A percentile compares a stretch with the other conserved stretches of the same genome.
Conservation (phyloP, 176 grass and related monocot genomes). For the Zizania latifolia region DNA sequence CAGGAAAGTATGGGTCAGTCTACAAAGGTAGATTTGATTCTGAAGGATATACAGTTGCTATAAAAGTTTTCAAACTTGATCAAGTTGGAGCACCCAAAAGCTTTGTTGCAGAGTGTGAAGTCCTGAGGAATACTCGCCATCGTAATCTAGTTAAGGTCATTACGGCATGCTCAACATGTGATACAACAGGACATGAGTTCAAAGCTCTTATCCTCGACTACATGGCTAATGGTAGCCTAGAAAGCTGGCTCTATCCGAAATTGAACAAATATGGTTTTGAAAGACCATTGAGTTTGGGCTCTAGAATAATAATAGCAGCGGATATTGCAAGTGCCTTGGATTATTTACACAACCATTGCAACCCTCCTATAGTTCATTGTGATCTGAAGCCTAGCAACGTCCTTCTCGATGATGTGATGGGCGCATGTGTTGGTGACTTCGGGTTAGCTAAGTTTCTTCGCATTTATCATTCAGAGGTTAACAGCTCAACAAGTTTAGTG, state of each 20-base stretch:
- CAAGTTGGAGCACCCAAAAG: constrained; percentile 21
- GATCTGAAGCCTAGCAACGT: constrained; percentile 55
- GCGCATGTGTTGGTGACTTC: constrained; percentile 35
- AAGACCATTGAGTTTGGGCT: constrained; percentile 27
- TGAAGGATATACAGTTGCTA: constrained; percentile 19
- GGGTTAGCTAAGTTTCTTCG: constrained; percentile 35
- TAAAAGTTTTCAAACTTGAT: constrained; percentile 51
- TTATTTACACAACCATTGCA: constrained; percentile 35
- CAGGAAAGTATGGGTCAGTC: constrained; percentile 35
- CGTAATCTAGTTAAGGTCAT: constrained; percentile 40
- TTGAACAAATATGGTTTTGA: not conserved
- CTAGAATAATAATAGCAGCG: constrained; percentile 30
- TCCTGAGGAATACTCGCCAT: constrained; percentile 42
- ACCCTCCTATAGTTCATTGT: constrained; percentile 43
- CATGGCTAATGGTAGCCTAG: constrained; percentile 41
- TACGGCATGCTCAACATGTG: constrained; percentile 33
- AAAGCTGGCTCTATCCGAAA: constrained; percentile 42
- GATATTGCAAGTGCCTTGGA: constrained; percentile 47
- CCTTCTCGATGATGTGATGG: constrained; percentile 32
- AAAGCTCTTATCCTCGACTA: constrained; percentile 57
- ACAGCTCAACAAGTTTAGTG: constrained; percentile 1
- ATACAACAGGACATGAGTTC: constrained; percentile 37
- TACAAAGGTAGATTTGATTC: constrained; percentile 28
- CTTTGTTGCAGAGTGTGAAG: constrained; percentile 47
- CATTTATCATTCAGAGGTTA: not conserved